These are phyloP conservation scores for Pseudogymnoascus sp. DNA, from an alignment of 2,329 filamentous ascomycete genomes.

Conservation along the genomic window DNA sequence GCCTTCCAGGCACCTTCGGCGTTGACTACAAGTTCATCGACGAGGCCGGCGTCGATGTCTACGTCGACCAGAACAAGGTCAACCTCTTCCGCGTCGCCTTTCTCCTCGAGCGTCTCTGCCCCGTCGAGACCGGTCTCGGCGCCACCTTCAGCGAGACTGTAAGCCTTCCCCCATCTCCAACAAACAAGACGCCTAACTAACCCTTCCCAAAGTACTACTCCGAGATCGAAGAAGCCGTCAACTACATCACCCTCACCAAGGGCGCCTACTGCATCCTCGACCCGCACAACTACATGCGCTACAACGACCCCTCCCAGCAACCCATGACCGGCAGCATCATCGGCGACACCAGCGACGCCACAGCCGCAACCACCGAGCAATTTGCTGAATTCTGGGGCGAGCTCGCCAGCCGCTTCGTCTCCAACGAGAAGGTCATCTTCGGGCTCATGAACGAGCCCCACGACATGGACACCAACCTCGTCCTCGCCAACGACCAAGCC, in stretches of 20 bases:
- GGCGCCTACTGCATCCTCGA: constrained; percentile 40
- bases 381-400: constrained; percentile 43
- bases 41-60: constrained; percentile 35
- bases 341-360: constrained; percentile 36
- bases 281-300: constrained; percentile 47
- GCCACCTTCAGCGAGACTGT: constrained; percentile 41
- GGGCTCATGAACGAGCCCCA: constrained; percentile 42
- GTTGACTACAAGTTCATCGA: constrained; percentile 44
- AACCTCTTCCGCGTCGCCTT: constrained; percentile 43
- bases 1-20: constrained; percentile 41
- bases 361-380: constrained; percentile 38
- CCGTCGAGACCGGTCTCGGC: constrained; percentile 37
- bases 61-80: constrained; percentile 37
- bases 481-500: constrained; percentile 40
- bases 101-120: constrained; percentile 43
- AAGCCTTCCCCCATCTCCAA: not conserved
- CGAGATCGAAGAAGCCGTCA: constrained; percentile 37
- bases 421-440: constrained; percentile 41
- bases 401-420: constrained; percentile 37
- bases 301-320: constrained; percentile 42
- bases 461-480: constrained; percentile 38
- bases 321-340: constrained; percentile 41
- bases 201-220: constrained; percentile 31
- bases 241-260: constrained; percentile 42
- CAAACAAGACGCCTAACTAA: not conserved